These are phyloP conservation scores for Phylloporus sp. DNA, from an alignment of 768 basidiomycete species.

Conservation along the genomic window DNA sequence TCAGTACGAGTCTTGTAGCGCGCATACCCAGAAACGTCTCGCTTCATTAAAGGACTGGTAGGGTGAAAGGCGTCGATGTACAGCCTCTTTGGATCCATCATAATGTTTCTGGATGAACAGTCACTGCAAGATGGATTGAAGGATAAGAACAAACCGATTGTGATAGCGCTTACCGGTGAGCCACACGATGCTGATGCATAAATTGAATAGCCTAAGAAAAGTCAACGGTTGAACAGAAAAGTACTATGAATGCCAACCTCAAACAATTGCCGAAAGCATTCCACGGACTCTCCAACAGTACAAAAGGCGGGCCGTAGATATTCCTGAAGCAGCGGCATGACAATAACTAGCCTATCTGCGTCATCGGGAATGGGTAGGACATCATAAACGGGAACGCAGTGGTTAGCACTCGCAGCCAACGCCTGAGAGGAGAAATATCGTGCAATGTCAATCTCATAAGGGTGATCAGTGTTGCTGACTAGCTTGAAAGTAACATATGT, in stretches of 20 bases:
- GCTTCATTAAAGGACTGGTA: constrained; percentile 1
- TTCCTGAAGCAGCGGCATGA: constrained; percentile 36
- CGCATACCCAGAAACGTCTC: constrained; percentile 19
- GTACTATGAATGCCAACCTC: constrained; percentile 18
- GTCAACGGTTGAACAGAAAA: neutral
- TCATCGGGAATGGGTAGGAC: constrained; percentile 10
- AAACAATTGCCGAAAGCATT: constrained; percentile 31
- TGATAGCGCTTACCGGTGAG: constrained; percentile 8
- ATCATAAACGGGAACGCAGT: constrained; percentile 34
- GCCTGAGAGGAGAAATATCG: constrained; percentile 13
- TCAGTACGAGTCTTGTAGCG: constrained; percentile 12
- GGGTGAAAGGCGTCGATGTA: constrained; percentile 32
- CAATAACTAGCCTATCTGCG: constrained; percentile 11
- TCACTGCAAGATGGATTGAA: constrained; percentile 18
- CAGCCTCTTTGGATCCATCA: constrained; percentile 26
- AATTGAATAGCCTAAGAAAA: constrained; percentile 19
- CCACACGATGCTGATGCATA: constrained; percentile 21
- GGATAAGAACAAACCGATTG: neutral
- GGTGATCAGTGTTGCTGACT: constrained; percentile 9
- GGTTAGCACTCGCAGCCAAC: constrained; percentile 19
- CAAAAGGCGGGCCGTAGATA: constrained; percentile 23
- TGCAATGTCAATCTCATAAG: constrained; percentile 32
- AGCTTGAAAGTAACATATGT: constrained; percentile 30
- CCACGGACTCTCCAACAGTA: constrained; percentile 14
- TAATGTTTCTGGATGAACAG: constrained; percentile 31